These are phyloP conservation scores for Cystoderma amianthinum DNA, from an alignment of 768 basidiomycete species.

Conservation along the genomic window DNA sequence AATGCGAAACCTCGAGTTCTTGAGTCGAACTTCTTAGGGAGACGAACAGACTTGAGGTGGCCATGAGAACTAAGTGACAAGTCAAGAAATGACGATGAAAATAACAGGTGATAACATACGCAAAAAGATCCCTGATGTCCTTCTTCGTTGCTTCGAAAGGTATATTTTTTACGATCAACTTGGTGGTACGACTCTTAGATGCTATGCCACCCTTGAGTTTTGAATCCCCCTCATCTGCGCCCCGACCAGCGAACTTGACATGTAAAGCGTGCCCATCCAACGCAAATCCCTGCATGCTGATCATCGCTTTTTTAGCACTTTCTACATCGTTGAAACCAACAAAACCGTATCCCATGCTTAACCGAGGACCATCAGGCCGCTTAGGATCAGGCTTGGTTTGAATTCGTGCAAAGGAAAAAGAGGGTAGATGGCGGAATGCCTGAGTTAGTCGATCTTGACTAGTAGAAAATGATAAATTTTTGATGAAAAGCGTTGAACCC, in stretches of 20 bases:
- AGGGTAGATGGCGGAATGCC: slow-evolving; percentile 69
- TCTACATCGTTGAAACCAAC: slow-evolving; percentile 80
- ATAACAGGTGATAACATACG: slow-evolving; percentile 44
- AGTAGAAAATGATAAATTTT: slow-evolving; percentile 94
- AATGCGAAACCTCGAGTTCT: slow-evolving; percentile 94
- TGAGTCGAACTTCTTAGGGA: slow-evolving; percentile 89
- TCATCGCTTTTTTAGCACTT: slow-evolving; percentile 66
- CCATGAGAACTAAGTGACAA: slow-evolving; percentile 66
- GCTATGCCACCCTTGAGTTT: slow-evolving; percentile 27
- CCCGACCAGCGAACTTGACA: slow-evolving; percentile 84
- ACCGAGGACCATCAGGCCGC: slow-evolving; percentile 42
- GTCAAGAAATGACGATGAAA: slow-evolving; percentile 3
- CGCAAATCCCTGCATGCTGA: slow-evolving; percentile 72
- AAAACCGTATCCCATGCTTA: slow-evolving; percentile 98
- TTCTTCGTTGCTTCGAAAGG: slow-evolving; percentile 95
- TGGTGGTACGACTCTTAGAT: slow-evolving; percentile 61
- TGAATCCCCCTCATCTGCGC: slow-evolving; percentile 50
- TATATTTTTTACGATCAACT: slow-evolving; percentile 97
- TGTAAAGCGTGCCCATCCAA: slow-evolving; percentile 83
- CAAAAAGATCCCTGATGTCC: slow-evolving; percentile 85
- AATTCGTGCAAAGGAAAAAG: slow-evolving; percentile 81
- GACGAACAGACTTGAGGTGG: slow-evolving; percentile 86
- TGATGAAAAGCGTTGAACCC: slow-evolving; percentile 87
- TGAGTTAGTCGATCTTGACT: slow-evolving; percentile 64
- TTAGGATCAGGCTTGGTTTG: slow-evolving; percentile 90